A percentile compares a stretch with the other conserved stretches of the same genome.
phyloP scores from a whole-genome alignment of 164 flowering plant species.

The grape (Vitis vinifera) region ASM3070453v1 NC_081816.1:4913001-4913500 shows the following conservation, averaged over 20 bases:
- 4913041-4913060: neutral
- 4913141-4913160: too few species aligned
- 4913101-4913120: constrained; percentile 11
- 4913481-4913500: too few species aligned
- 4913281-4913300: constrained; percentile 4
- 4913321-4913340: constrained; percentile 15
- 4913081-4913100: constrained; percentile 5
- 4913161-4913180: too few species aligned
- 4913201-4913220: constrained; percentile 5
- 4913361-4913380: neutral
- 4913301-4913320: constrained; percentile 15
- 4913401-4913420: constrained; percentile 15
- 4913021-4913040: neutral
- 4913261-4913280: neutral
- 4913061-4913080: neutral
- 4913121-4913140: neutral
- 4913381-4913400: constrained; percentile 13
- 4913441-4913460: constrained; percentile 4
- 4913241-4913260: constrained; percentile 6
- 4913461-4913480: too few species aligned
- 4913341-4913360: constrained; percentile 4
- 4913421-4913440: constrained; percentile 15
- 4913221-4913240: constrained; percentile 1
- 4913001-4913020: too few species aligned
- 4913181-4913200: too few species aligned